Percentiles rank a stretch among this genome's conserved stretches.
Evolutionary conservation across 805 yeast species (phyloP).

Genomic region (Ogataea nonfermentans): DNA sequence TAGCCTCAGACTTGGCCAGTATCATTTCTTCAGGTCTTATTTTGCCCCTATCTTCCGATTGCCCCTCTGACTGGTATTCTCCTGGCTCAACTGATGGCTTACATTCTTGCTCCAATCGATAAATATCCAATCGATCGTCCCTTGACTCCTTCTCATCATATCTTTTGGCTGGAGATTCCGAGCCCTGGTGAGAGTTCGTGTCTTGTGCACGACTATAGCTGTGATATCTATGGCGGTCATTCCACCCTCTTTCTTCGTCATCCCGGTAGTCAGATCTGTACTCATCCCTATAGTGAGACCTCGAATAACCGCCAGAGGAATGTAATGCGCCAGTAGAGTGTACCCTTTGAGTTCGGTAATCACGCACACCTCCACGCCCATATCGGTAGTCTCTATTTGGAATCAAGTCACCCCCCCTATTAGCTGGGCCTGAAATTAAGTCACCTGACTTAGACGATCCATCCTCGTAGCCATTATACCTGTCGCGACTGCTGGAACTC

Average conservation of each 20-base stretch:
- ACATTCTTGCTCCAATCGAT: too few relatives aligned
- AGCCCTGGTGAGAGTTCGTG: slow-evolving; percentile 3
- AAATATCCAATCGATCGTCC: not conserved
- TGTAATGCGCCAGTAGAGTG: slow-evolving; percentile 2
- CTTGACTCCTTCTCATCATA: slow-evolving; percentile 1
- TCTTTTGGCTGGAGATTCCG: slow-evolving; percentile 4
- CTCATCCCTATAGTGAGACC: slow-evolving; percentile 16
- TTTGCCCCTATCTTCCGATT: too few relatives aligned
- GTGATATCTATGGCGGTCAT: slow-evolving; percentile 4
- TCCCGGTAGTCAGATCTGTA: slow-evolving; percentile 16
- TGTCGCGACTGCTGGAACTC: slow-evolving; percentile 13
- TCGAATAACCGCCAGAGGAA: slow-evolving; percentile 11
- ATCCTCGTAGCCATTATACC: slow-evolving; percentile 12
- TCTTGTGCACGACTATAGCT: not conserved
- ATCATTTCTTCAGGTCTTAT: not conserved
- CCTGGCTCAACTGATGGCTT: too few relatives aligned
- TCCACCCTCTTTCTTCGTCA: slow-evolving; percentile 13
- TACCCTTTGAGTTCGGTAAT: slow-evolving; percentile 14
- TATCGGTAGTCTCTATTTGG: slow-evolving; percentile 18
- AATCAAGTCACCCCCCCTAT: slow-evolving; percentile 25
- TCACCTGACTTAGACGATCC: slow-evolving; percentile 23
- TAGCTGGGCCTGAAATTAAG: slow-evolving; percentile 19
- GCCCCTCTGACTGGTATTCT: too few relatives aligned
- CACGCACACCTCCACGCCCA: slow-evolving; percentile 15
- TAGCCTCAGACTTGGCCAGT: not conserved